Evolutionary conservation across 305 asterid species (phyloP).

Genomic region (Fraxinus albicans): DNA sequence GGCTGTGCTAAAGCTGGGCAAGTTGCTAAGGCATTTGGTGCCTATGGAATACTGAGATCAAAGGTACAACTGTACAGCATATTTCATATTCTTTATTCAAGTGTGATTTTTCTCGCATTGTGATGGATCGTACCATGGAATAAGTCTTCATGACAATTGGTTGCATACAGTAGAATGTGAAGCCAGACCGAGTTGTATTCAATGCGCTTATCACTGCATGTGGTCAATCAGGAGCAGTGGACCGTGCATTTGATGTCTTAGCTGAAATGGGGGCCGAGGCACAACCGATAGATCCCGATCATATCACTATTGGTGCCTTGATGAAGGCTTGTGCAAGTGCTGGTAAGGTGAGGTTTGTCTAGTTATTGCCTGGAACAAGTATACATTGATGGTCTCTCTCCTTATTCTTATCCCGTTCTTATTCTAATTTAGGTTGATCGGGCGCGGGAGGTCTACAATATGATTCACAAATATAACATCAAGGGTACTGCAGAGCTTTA

Average conservation of each 20-base stretch:
- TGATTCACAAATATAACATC: slow-evolving; percentile 73
- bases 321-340: slow-evolving; percentile 90
- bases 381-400: slow-evolving; percentile 9
- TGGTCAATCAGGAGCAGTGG: slow-evolving; percentile 95
- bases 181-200: slow-evolving; percentile 97
- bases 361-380: slow-evolving; percentile 18
- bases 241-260: slow-evolving; percentile 95
- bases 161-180: slow-evolving; percentile 78
- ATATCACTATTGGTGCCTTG: slow-evolving; percentile 88
- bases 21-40: slow-evolving; percentile 99
- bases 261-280: slow-evolving; percentile 82
- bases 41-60: slow-evolving; percentile 92
- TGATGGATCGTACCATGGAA: slow-evolving; percentile 12
- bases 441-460: slow-evolving; percentile 80
- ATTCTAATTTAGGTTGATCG: slow-evolving; percentile 59
- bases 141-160: slow-evolving; percentile 40
- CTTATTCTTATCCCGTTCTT: slow-evolving; percentile 8
- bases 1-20: slow-evolving; percentile 99
- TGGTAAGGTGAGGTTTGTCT: slow-evolving; percentile 64
- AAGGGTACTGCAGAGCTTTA: slow-evolving; percentile 92
- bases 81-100: slow-evolving; percentile 7
- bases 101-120: slow-evolving; percentile 7
- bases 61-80: slow-evolving; percentile 53
- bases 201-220: slow-evolving; percentile 98
- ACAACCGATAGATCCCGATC: slow-evolving; percentile 93